Percentiles rank a stretch among this genome's conserved stretches.
Evolutionary conservation across 306 rosid genomes (phyloP).

Genomic region (Sesbania bispinosa): DNA sequence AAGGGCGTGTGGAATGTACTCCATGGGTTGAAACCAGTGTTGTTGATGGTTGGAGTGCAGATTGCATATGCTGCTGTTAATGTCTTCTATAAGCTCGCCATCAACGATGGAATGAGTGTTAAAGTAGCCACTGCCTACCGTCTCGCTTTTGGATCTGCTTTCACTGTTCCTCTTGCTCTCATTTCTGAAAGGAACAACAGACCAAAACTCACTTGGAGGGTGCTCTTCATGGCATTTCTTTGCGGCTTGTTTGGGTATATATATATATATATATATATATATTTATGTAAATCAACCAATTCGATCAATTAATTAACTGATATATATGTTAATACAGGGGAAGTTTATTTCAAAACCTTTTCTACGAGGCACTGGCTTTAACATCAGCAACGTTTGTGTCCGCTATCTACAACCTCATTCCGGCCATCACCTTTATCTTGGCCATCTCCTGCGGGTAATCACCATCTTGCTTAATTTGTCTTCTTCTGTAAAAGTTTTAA

Average conservation of each 20-base stretch:
- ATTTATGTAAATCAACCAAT: too few relatives aligned
- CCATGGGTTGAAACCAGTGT: slow-evolving; percentile 31
- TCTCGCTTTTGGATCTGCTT: slow-evolving; percentile 49
- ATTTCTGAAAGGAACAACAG: slow-evolving; percentile 50
- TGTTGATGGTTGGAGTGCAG: slow-evolving; percentile 50
- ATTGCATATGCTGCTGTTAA: slow-evolving; percentile 49
- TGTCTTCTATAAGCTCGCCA: slow-evolving; percentile 61
- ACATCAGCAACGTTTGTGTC: slow-evolving; percentile 48
- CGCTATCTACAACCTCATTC: slow-evolving; percentile 42
- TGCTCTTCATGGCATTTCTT: slow-evolving; percentile 47
- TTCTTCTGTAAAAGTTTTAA: too few relatives aligned
- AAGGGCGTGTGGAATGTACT: not conserved
- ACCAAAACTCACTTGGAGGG: slow-evolving; percentile 45
- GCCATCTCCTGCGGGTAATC: slow-evolving; percentile 41
- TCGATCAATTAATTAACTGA: too few relatives aligned
- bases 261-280: too few relatives aligned
- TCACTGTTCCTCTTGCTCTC: slow-evolving; percentile 61
- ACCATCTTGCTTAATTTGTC: too few relatives aligned
- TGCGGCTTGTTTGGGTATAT: slow-evolving; percentile 63
- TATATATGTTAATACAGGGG: slow-evolving; percentile 36
- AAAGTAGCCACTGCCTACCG: slow-evolving; percentile 67
- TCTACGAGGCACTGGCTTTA: slow-evolving; percentile 30
- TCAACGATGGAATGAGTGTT: slow-evolving; percentile 60
- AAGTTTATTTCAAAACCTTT: slow-evolving; percentile 46
- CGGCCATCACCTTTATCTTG: slow-evolving; percentile 39